These are phyloP conservation scores for Vanilla planifolia DNA, from an alignment of 106 monocot species.

Conservation along the genomic window DNA sequence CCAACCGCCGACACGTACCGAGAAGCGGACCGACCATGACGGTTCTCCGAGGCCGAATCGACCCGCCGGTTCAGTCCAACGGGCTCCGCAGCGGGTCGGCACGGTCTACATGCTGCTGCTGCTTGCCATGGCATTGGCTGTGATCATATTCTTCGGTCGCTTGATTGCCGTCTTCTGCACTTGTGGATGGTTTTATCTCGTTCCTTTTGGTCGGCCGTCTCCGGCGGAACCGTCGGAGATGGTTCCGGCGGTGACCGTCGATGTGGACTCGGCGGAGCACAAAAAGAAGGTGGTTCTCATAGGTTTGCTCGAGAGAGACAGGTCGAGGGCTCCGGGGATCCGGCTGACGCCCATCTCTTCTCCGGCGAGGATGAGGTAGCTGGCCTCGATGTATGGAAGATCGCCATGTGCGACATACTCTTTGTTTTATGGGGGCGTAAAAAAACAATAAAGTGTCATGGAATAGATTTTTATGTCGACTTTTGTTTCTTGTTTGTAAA, in stretches of 20 bases:
- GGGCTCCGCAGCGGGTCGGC: background rate
- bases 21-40: background rate
- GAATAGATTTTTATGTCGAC: no score
- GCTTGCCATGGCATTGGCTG: background rate
- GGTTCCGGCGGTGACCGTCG: background rate
- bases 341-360: background rate
- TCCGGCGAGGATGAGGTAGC: background rate
- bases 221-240: background rate
- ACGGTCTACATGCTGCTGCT: background rate
- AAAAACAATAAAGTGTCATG: no score
- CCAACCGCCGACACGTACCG: background rate
- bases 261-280: slow-evolving; percentile 19
- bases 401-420: no score
- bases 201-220: background rate
- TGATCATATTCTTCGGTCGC: slow-evolving; percentile 13
- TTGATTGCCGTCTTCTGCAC: slow-evolving; percentile 16
- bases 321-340: background rate
- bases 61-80: background rate
- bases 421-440: no score
- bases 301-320: slow-evolving; percentile 27
- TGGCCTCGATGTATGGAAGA: no score
- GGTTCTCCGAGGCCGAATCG: background rate
- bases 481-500: no score
- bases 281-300: slow-evolving; percentile 32
- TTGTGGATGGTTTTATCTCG: slow-evolving; percentile 13